Base-by-base conservation (phyloP, 1,139 yeast species). In the Lodderomyces oxycetoniae region DNA sequence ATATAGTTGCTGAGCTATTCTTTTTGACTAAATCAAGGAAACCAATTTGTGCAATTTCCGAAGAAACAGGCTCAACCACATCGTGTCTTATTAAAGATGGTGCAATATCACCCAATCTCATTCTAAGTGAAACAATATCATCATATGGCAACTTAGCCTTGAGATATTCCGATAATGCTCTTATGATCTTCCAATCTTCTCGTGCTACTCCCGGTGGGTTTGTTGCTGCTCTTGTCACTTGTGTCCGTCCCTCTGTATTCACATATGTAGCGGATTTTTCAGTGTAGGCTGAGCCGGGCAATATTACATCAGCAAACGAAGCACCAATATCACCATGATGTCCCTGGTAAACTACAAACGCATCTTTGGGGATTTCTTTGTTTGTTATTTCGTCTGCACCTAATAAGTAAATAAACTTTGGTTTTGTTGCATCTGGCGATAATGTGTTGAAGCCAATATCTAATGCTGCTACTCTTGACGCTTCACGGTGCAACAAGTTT, bases 311-410 rank as follows among this genome's bases (percentile, higher is more conserved):
- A 31, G 95, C 95, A 49, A 77, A 74, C 13, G 91, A 81, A 21
- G 95, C 95, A 49, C 95, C 95, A 26, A 75, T 59, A 49, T 86
- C 95, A 65, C 95, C 95, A 61, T 86, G 95, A 60, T 86, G 95
- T 37, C 95, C 95, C 64, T 86, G 89, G 64, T 86, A 86, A 36
- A 86, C 80, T 25, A 86, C 95, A 57, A 86, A 86, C 8, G 95
- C 88, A 55, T 86, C 93, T 58, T 71, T 68, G 48, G 95, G 94
- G 50, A 85, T 77, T 41, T 82, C 85, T 38, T 71, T 63, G 44
- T 79, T 75, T 44, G 71, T 63, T 44, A 85, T 59, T 63, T 86
- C 95, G 59, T 86, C 95, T 28, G 95, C 94, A 33, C 91, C 93
- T 38, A 86, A 71, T 52, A 86, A 70, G 67, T 83, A 86, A 38